phyloP scores from a whole-genome alignment of 148 eudicot species.

The Vaccinium myrtillus region DNA sequence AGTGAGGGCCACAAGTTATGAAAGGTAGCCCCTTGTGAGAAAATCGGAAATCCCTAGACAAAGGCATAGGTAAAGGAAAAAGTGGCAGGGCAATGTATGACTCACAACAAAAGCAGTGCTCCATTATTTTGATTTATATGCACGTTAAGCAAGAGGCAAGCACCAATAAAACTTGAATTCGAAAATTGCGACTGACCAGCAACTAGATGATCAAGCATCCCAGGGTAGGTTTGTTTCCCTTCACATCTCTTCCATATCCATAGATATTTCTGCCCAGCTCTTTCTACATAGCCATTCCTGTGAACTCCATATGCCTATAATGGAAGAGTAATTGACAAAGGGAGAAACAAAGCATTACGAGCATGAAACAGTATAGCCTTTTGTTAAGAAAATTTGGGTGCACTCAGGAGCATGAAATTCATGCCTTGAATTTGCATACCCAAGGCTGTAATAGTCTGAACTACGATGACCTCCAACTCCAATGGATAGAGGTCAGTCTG shows the following conservation, averaged over 20 bases:
- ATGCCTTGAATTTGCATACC: background rate
- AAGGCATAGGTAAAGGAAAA: background rate
- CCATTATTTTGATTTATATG: background rate
- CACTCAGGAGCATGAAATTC: background rate
- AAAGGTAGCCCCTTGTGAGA: conserved; percentile 2
- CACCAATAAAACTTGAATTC: background rate
- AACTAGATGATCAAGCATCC: conserved; percentile 94
- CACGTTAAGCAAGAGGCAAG: background rate
- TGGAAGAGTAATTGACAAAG: conserved; percentile 3
- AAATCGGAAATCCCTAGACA: background rate
- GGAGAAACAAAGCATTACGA: conserved; percentile 1
- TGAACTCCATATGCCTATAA: conserved; percentile 89
- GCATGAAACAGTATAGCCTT: background rate
- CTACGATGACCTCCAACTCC: too few relatives aligned
- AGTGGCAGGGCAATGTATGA: conserved; percentile 23
- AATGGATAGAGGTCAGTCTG: too few relatives aligned
- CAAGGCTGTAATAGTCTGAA: too few relatives aligned
- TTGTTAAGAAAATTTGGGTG: background rate
- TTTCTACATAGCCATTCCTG: conserved; percentile 82
- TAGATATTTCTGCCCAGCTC: conserved; percentile 52
- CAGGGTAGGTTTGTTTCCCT: conserved; percentile 70
- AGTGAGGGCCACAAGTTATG: background rate
- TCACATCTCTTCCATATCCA: conserved; percentile 88
- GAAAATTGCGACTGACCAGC: conserved; percentile 53
- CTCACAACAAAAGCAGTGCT: background rate